Base-by-base conservation (phyloP, 495 filamentous ascomycete species). In the Physcia stellaris region DNA sequence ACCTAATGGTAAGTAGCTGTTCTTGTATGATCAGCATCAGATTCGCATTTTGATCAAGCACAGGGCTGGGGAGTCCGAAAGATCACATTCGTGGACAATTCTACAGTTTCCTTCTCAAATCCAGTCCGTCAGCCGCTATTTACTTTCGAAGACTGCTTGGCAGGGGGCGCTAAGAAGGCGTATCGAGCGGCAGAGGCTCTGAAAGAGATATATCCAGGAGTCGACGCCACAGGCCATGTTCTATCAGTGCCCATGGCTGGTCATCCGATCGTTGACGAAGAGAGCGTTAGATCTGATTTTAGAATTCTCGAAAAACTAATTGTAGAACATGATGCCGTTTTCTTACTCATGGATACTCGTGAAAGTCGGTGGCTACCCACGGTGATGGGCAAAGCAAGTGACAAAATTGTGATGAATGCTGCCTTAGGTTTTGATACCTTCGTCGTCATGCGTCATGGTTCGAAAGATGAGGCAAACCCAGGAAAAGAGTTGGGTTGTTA, bases 281-380 rank as follows among this genome's bases (percentile, higher is more conserved):
- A 60, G 3, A 71, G 66, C 39, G 70, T 75, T 13, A 77, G 73
- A 51, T 57, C 58, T 0, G 83, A 95, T 27, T 98, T 84, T 48
- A 73, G 81, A 40, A 70, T 67, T 26, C 64, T 98, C 4, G 67
- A 80, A 42, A 60, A 68, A 32, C 58, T 98, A 4, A 76, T 98
- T 39, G 73, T 93, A 46, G 70, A 79, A 11, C 90, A 98, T 51
- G 90, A 98, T 57, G 88, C 70, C 19, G 77, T 96, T 15, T 96
- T 98, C 56, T 67, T 98, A 24, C 68, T 98, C 4, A 94, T 95
- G 88, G 90, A 98, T 47, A 93, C 86, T 5, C 70, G 90, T 40
- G 90, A 98, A 58, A 87, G 81, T 32, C 68, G 90, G 43, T 98
- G 90, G 90, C 60, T 98, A 34, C 90, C 90, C n/a, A 96, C 87